Base-by-base conservation (phyloP, 2,329 filamentous ascomycete genomes). In the Aplosporella prunicola region DNA sequence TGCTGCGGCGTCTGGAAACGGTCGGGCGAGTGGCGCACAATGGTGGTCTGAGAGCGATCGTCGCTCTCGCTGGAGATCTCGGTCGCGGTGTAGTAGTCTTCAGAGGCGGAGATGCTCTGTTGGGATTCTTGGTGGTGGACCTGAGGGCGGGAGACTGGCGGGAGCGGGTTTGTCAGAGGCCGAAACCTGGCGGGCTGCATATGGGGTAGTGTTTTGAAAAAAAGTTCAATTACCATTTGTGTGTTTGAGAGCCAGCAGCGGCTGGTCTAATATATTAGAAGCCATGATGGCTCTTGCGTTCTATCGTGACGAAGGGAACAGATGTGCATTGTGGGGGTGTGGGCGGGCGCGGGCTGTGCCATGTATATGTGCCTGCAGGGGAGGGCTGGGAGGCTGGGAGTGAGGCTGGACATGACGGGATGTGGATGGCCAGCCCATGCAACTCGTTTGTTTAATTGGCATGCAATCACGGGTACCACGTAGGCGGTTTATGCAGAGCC, bases 21-120 rank as follows among this genome's bases (percentile, higher is more conserved):
- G 7, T 57, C 58, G 20, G 57, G 56, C 32, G 48, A 49, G 45
- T 54, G 57, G 33, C 43, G 39, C 34, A 45, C 41, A 36, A 32
- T 35, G 10, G 46, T 39, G n/a, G 44, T 48, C 42, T 44, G 51
- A 32, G 47, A 51, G 48, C 45, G 46, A 44, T 50, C 45, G 47
- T 58, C 53, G 45, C 49, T 54, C 40, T 51, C 53, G 47, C 51
- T 60, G 33, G 62, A 63, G 14, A 35, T 35, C 17, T 45, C 45
- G 35, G 53, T 48, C 27, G 62, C 63, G 41, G 64, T 68, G 53
- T 66, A 69, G 57, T 67, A 71, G 51, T 68, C 65, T 49, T 69
- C 64, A 14, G 63, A 67, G 16, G 63, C 67, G 26, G 64, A 59
- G 43, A 69, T 58, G 46, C 63, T 67, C 44, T 65, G 64, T 44